A percentile compares a stretch with the other conserved stretches of the same genome.
Conservation (phyloP, 345 rosid species). For the Noccaea caerulescens region DNA sequence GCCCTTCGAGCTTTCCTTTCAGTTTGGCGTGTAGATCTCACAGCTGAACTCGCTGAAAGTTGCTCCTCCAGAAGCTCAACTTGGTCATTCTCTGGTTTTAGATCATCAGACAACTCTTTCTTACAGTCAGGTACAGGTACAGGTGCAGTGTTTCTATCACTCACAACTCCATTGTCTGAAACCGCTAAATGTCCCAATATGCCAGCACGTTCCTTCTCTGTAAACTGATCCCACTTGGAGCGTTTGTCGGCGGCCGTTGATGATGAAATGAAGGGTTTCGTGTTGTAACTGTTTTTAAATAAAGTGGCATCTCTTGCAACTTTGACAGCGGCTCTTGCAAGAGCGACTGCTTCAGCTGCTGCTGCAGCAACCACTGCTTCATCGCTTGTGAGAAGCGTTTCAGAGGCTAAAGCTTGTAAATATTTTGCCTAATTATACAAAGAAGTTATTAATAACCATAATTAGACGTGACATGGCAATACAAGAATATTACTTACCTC, state of each 20-base stretch:
- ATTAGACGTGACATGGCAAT: conserved; percentile 11
- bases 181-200: conserved; percentile 53
- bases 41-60: conserved; percentile 58
- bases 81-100: conserved; percentile 60
- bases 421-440: conserved; percentile 56
- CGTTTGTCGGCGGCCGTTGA: conserved; percentile 35
- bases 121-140: conserved; percentile 33
- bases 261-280: conserved; percentile 40
- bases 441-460: conserved; percentile 14
- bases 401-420: conserved; percentile 64
- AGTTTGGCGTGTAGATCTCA: conserved; percentile 74
- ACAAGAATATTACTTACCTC: conserved; percentile 51
- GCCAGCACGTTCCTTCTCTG: conserved; percentile 62
- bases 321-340: conserved; percentile 88
- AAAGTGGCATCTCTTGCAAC: conserved; percentile 80
- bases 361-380: conserved; percentile 89
- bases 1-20: conserved; percentile 79
- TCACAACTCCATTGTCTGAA: conserved; percentile 46
- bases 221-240: conserved; percentile 55
- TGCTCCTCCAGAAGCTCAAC: conserved; percentile 60
- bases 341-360: conserved; percentile 90
- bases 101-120: conserved; percentile 50
- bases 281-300: conserved; percentile 48
- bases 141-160: conserved; percentile 38
- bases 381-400: conserved; percentile 76